Evolutionary conservation across 164 flowering plant species (phyloP), one percentile per base, ranked within the genome.

Genomic region (Paratinospora sagittata): DNA sequence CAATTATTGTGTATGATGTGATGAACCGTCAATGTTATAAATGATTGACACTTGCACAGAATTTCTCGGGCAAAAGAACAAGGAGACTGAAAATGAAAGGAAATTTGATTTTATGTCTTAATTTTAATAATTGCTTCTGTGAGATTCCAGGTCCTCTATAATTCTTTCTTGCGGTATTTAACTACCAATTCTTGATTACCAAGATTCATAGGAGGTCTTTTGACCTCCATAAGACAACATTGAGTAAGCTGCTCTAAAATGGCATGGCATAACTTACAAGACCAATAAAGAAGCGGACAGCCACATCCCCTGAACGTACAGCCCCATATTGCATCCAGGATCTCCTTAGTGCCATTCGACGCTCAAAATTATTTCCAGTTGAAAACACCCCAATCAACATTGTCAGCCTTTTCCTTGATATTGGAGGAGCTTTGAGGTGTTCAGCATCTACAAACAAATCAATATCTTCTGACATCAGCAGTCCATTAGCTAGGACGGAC

Each of bases 301-400:
- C 96, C 41, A 93, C 97, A 69, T 84, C 81, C 71, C 97, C 98
- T 36, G 88, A 80, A 16, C 91, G 89, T 65, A 93, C 88, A 79
- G 83, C 87, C 66, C 81, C 83, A 73, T 87, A 91, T 74, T 91
- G 97, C 98, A 93, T 93, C 98, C 97, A 93, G 60, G 98, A 81
- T 74, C 92, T 90, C 80, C 98, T 85, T 47, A 93, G 30, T 36
- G 98, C 97, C 98, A 93, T 91, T 41, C 97, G 82, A 39, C 96
- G 89, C 80, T 89, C 87, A 78, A 93, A 93, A 80, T 93, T 91
- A 76, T 90, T 93, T 74, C 88, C 94, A 55, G 89, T 80, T 61
- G 98, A 94, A 82, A 87, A 90, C 75, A 94, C 86, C 52, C 97
- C 98, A 70, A 90, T 75, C 60, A 94, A 76, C 86, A 94, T 74